A percentile compares a stretch with the other conserved stretches of the same genome.
Evolutionary conservation across 2,329 filamentous ascomycete species (phyloP).

Genomic region (Ophiosphaerella herpotricha): DNA sequence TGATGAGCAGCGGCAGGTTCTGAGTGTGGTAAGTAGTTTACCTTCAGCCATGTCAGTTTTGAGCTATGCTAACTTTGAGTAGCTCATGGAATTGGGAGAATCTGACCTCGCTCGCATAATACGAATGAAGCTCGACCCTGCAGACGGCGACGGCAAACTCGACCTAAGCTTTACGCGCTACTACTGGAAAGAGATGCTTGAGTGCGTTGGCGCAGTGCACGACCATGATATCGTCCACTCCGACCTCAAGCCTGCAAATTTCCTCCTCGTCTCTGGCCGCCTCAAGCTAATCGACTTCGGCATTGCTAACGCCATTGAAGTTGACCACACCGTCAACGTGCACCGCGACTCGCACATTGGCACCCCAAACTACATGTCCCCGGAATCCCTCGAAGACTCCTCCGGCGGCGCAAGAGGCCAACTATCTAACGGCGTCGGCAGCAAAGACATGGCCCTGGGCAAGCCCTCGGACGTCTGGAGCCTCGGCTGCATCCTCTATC

Average conservation of each 20-base stretch:
- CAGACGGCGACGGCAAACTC: constrained; percentile 61
- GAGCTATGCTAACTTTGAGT: constrained; percentile 12
- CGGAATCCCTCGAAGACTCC: constrained; percentile 87
- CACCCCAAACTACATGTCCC: constrained; percentile 98
- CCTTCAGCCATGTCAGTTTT: not conserved
- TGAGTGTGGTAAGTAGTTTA: constrained; percentile 72
- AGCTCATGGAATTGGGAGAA: constrained; percentile 98
- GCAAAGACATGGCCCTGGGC: constrained; percentile 89
- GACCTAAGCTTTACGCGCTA: constrained; percentile 92
- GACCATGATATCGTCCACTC: constrained; percentile 92
- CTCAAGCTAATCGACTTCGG: constrained; percentile 98
- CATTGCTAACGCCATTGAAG: constrained; percentile 95
- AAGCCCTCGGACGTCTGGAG: constrained; percentile 97
- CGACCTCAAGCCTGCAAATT: constrained; percentile 96
- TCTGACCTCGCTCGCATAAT: constrained; percentile 88
- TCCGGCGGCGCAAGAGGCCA: constrained; percentile 63
- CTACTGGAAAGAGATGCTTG: constrained; percentile 99
- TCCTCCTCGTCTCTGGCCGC: constrained; percentile 85
- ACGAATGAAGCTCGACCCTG: constrained; percentile 63
- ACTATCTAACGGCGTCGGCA: constrained; percentile 40
- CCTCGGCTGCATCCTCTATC: constrained; percentile 93
- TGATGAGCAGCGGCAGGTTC: constrained; percentile 85
- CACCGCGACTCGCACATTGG: constrained; percentile 95
- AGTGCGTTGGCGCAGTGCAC: constrained; percentile 89
- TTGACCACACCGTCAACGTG: constrained; percentile 94